phyloP scores from a whole-genome alignment of 2,329 filamentous ascomycete species.

The Gnomoniopsis smithogilvyi region DNA sequence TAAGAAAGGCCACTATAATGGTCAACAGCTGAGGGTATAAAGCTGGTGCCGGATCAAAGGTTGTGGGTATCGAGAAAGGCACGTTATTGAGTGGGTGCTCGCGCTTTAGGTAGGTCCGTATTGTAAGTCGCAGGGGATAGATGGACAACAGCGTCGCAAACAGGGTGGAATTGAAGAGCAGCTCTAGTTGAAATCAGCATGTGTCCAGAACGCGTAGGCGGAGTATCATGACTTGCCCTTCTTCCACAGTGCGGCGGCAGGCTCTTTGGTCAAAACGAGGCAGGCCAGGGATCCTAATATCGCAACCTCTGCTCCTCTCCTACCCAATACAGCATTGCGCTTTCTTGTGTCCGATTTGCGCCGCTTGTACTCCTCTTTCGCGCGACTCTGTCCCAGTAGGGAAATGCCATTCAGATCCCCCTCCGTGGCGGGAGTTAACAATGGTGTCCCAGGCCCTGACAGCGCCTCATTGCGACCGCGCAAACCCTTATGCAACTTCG shows the following conservation, averaged over 20 bases:
- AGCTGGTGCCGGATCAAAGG: constrained; percentile 91
- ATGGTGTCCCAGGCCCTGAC: constrained; percentile 54
- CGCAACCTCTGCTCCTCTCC: constrained; percentile 50
- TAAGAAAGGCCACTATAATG: constrained; percentile 70
- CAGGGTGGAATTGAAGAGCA: constrained; percentile 33
- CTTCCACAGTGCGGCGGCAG: constrained; percentile 43
- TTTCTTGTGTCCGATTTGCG: constrained; percentile 31
- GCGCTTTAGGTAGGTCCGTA: constrained; percentile 41
- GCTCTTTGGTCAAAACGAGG: constrained; percentile 46
- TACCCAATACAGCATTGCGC: constrained; percentile 47
- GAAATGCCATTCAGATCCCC: constrained; percentile 32
- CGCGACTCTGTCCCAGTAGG: constrained; percentile 19
- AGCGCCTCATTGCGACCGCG: constrained; percentile 55
- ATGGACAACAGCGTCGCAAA: constrained; percentile 40
- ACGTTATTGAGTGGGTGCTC: constrained; percentile 26
- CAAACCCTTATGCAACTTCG: constrained; percentile 73
- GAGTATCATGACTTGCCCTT: constrained; percentile 38
- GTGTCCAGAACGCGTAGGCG: not conserved
- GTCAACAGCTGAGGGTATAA: constrained; percentile 80
- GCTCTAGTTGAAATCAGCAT: constrained; percentile 35
- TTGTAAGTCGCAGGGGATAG: constrained; percentile 59
- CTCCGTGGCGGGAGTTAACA: constrained; percentile 47
- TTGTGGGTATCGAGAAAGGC: constrained; percentile 58
- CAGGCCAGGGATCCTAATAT: constrained; percentile 48
- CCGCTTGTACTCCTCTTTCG: constrained; percentile 12